Evolutionary conservation across 1,139 yeast species (phyloP).

Genomic region (Blastobotrys serpentis): DNA sequence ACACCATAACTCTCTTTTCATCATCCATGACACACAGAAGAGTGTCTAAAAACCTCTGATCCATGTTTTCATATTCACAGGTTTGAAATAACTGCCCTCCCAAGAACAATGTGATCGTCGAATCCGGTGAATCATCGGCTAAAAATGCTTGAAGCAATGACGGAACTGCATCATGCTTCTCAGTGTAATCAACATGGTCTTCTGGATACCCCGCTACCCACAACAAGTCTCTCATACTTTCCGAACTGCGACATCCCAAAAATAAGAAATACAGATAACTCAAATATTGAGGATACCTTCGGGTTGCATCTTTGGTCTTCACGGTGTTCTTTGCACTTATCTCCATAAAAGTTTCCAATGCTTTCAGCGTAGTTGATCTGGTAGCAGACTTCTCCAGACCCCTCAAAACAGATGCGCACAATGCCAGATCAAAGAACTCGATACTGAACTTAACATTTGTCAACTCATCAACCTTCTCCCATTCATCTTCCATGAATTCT

Average conservation of each 20-base stretch:
- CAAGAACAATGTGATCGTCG: constrained; percentile 51
- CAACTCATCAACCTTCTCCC: constrained; percentile 49
- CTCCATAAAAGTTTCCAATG: constrained; percentile 52
- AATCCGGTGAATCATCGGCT: constrained; percentile 42
- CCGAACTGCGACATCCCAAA: constrained; percentile 49
- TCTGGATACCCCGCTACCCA: constrained; percentile 48
- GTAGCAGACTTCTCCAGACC: constrained; percentile 67
- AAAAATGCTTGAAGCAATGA: constrained; percentile 57
- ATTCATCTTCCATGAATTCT: constrained; percentile 43
- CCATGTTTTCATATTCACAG: constrained; percentile 53
- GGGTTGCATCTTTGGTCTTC: constrained; percentile 19
- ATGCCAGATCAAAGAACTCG: constrained; percentile 55
- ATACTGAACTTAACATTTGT: constrained; percentile 44
- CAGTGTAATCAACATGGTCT: constrained; percentile 32
- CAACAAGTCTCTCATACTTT: constrained; percentile 48
- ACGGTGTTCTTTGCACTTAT: constrained; percentile 44
- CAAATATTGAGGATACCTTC: constrained; percentile 29
- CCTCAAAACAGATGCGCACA: constrained; percentile 53
- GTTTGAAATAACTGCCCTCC: constrained; percentile 54
- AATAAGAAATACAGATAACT: constrained; percentile 58
- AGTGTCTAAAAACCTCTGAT: constrained; percentile 53
- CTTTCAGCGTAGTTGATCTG: constrained; percentile 53
- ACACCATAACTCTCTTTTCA: constrained; percentile 29
- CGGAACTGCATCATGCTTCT: constrained; percentile 39
- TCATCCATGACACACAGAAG: constrained; percentile 43